Percentiles rank a stretch among this genome's conserved stretches.
Evolutionary conservation across 352 stramenopile genomes (phyloP).

Genomic region (Aphanomyces stellatus): DNA sequence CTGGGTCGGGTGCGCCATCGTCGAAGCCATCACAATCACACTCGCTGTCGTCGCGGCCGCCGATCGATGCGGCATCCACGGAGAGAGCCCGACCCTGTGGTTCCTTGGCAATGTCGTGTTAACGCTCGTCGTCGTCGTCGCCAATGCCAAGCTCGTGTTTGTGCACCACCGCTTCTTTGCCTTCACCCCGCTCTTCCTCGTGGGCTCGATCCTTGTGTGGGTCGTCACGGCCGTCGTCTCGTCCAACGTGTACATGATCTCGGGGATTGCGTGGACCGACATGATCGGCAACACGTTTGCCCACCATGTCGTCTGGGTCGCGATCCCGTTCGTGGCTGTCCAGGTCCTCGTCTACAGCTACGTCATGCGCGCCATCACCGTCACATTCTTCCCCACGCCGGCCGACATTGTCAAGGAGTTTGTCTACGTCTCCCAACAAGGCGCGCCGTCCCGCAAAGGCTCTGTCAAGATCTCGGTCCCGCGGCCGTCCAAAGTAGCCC

Average conservation of each 20-base stretch:
- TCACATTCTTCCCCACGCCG: neutral
- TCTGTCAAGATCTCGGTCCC: too few species aligned
- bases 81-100: conserved; percentile 53
- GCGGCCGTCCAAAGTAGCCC: too few species aligned
- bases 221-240: conserved; percentile 48
- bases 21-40: conserved; percentile 67
- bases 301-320: neutral
- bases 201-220: conserved; percentile 55
- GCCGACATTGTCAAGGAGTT: conserved; percentile 14
- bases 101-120: conserved; percentile 73
- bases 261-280: conserved; percentile 60
- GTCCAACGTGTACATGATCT: conserved; percentile 39
- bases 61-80: conserved; percentile 26
- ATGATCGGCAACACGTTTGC: conserved; percentile 34
- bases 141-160: conserved; percentile 71
- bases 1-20: conserved; percentile 58
- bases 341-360: neutral
- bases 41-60: conserved; percentile 40
- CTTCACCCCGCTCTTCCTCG: conserved; percentile 54
- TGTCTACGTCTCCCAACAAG: neutral
- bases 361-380: neutral
- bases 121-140: conserved; percentile 62
- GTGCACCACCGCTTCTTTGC: conserved; percentile 67
- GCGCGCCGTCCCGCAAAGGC: too few species aligned
- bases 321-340: neutral